Evolutionary conservation across 179 eudicot species (phyloP), one percentile per base, ranked within the genome.

Genomic region (Drosera spatulata): DNA sequence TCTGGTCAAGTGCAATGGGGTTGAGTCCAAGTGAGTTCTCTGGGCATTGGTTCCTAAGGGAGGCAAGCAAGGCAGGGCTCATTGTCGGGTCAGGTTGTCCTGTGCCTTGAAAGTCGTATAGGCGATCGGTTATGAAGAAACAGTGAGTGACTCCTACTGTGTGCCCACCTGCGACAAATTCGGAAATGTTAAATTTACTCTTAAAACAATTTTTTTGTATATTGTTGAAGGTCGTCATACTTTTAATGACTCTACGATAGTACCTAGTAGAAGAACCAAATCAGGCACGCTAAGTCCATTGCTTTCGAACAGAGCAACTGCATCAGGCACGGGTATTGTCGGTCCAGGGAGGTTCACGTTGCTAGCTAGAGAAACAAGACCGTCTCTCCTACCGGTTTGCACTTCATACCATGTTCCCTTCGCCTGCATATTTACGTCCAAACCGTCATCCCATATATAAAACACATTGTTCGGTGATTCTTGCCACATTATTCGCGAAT

Each of bases 101-200:
- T 2, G 75, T 68, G 42, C 59, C 70, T 44, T 52, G 61, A 61
- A 79, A 79, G 65, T 76, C 74, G 68, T 79, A 73, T 4, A 81
- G 69, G 3, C 79, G 74, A 44, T 60, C 61, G 60, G 53, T 64
- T 69, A 81, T 56, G 43, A 69, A 10, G n/a, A 42, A 40, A 33
- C 83, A 81, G n/a, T 64, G 75, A 9, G 86, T 74, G 14, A 79
- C 67, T 56, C 83, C 83, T 10, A 75, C 71, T 9, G 79, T 73
- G 56, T 81, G 86, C 0, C 75, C 83, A 50, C 86, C 83, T 81
- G 9, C 22, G 54, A 1, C 43, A 9, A 43, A 6, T 43, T 42
- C 50, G 48, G 8, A 22, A 22, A 22, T 22, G 33, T 22, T 22
- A 22, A 22, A 22, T 22, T 22, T 22, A 22, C 33, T 0, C 33